Percentiles rank a stretch among this genome's conserved stretches.
phyloP scores from a whole-genome alignment of 768 basidiomycete species.

The Suillus ampliporus region DNA sequence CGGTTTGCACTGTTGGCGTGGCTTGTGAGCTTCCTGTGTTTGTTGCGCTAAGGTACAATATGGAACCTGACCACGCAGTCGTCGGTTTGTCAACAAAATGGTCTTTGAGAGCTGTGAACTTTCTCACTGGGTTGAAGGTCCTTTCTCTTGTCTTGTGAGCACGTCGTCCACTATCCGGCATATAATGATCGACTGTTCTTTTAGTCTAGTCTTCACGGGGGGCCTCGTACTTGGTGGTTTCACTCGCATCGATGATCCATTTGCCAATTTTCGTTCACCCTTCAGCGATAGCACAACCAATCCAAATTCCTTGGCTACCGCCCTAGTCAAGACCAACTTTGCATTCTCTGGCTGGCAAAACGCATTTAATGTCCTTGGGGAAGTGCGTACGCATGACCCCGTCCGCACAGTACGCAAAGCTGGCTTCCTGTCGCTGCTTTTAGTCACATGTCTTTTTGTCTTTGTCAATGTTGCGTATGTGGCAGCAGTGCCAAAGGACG shows the following conservation, averaged over 20 bases:
- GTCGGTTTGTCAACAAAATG: constrained; percentile 35
- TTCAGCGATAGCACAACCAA: constrained; percentile 33
- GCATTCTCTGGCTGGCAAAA: constrained; percentile 43
- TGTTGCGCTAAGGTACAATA: neutral
- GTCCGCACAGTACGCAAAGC: constrained; percentile 52
- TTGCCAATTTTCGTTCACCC: constrained; percentile 34
- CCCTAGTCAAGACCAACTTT: constrained; percentile 35
- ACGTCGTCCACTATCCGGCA: neutral
- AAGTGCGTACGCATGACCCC: constrained; percentile 43
- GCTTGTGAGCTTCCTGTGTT: constrained; percentile 18
- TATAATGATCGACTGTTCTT: neutral
- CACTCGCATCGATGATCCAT: constrained; percentile 32
- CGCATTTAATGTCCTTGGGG: constrained; percentile 52
- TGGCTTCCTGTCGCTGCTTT: constrained; percentile 49
- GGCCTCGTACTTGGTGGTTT: constrained; percentile 31
- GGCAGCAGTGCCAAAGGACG: constrained; percentile 47
- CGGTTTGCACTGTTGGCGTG: constrained; percentile 26
- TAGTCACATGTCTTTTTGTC: constrained; percentile 53
- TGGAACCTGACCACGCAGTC: constrained; percentile 14
- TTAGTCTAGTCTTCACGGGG: constrained; percentile 31
- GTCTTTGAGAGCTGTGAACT: constrained; percentile 31
- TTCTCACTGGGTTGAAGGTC: constrained; percentile 30
- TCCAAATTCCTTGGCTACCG: constrained; percentile 31
- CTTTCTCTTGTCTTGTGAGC: constrained; percentile 26
- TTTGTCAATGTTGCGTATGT: constrained; percentile 50